phyloP scores from a whole-genome alignment of 2,329 filamentous ascomycete species.

The Parastagonospora nodorum region DNA sequence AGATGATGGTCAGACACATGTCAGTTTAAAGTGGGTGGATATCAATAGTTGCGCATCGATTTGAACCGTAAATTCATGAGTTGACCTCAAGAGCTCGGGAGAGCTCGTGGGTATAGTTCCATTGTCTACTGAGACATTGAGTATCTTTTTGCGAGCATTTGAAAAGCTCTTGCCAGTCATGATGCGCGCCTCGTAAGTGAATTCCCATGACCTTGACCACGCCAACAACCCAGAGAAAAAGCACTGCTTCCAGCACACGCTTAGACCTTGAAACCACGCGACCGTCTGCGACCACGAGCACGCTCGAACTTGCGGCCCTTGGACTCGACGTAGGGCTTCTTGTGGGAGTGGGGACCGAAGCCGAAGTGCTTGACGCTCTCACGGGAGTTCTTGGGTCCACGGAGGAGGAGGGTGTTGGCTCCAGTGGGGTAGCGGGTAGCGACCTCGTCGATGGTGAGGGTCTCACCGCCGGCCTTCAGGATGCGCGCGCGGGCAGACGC shows the following conservation, averaged over 20 bases:
- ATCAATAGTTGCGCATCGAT: background rate
- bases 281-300: constrained; percentile 97
- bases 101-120: constrained; percentile 39
- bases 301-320: constrained; percentile 99
- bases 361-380: constrained; percentile 99
- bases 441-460: constrained; percentile 94
- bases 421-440: constrained; percentile 94
- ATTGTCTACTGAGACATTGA: constrained; percentile 43
- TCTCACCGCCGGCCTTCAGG: constrained; percentile 89
- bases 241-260: constrained; percentile 32
- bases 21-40: background rate
- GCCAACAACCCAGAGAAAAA: constrained; percentile 46
- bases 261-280: constrained; percentile 99
- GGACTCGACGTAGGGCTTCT: constrained; percentile 97
- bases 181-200: constrained; percentile 44
- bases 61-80: constrained; percentile 23
- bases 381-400: constrained; percentile 96
- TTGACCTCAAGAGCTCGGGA: constrained; percentile 39
- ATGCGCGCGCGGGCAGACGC: constrained; percentile 94
- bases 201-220: constrained; percentile 44
- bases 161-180: constrained; percentile 41
- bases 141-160: constrained; percentile 45
- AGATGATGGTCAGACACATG: no score
- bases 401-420: constrained; percentile 94
- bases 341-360: constrained; percentile 96